Evolutionary conservation across 768 basidiomycete genomes (phyloP), one percentile per base, ranked within the genome.

Genomic region (Cystofilobasidium ferigula): DNA sequence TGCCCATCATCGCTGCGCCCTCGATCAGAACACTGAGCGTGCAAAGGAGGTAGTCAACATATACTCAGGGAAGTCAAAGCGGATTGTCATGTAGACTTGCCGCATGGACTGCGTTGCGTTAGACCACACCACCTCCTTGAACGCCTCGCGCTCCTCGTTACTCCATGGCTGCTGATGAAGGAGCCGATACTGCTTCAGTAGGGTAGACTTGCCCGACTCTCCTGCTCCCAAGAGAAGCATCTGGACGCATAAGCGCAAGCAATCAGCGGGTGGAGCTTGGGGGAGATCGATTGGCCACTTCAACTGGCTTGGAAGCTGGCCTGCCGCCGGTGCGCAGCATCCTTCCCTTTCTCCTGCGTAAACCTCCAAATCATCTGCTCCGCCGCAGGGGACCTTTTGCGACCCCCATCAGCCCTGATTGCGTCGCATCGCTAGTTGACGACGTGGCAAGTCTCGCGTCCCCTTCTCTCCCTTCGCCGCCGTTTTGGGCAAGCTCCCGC

Each of bases 71-170:
- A 47, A n/a, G 13, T 9, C 10, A 45, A 16, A 47, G n/a, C 7
- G 40, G 7, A 18, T 14, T 12, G 40, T 3, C 14, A 3, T 42
- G 22, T 47, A 5, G 43, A 92, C 79, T 68, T 83, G 84, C 58
- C 83, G 81, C 77, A 98, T 82, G 3, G 91, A 92, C 8, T 86
- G 82, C 0, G 87, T 86, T 28, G 98, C 77, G 77, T 99, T 98
- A 73, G 86, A 86, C 51, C 51, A 54, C 18, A 54, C 20, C 13
- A 63, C 53, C 53, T 63, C 62, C 53, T 42, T 54, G 53, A 54
- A 63, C 8, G 36, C 38, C 24, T 38, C 12, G 10, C 62, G 62
- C 28, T 63, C 62, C 22, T 36, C 26, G 14, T 38, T 26, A 22
- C 20, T 26, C 24, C 43, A 63, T 4, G 48, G 26, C 47, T 38